A percentile compares a stretch with the other conserved stretches of the same genome.
Conservation (phyloP, 2,329 filamentous ascomycete genomes). For the Botrytis pseudocinerea region DNA sequence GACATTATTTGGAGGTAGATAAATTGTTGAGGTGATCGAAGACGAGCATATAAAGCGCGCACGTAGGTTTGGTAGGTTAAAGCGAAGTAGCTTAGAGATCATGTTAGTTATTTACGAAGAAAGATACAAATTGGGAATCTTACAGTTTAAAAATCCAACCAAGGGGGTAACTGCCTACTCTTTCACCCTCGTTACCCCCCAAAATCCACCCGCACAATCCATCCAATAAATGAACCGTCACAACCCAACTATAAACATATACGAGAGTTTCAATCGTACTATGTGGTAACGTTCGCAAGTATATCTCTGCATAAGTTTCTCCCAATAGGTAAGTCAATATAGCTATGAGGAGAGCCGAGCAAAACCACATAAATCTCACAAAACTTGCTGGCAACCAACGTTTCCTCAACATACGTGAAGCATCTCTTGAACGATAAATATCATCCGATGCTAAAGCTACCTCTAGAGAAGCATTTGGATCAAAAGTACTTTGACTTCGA, state of each 20-base stretch:
- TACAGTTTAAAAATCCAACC: constrained; percentile 71
- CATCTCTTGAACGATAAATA: constrained; percentile 25
- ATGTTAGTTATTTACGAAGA: constrained; percentile 12
- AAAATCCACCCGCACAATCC: constrained; percentile 66
- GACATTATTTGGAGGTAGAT: constrained; percentile 65
- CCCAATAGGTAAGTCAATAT: constrained; percentile 67
- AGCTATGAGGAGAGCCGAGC: constrained; percentile 60
- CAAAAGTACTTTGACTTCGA: constrained; percentile 35
- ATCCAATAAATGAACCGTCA: constrained; percentile 65
- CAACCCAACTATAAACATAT: constrained; percentile 70
- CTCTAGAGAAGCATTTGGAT: constrained; percentile 39
- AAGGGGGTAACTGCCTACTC: constrained; percentile 68
- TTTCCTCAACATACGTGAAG: constrained; percentile 36
- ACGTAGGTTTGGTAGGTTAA: constrained; percentile 72
- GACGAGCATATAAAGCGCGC: constrained; percentile 65
- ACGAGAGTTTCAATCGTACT: constrained; percentile 66
- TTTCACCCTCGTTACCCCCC: constrained; percentile 63
- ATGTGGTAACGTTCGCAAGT: constrained; percentile 65
- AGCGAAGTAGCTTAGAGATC: constrained; percentile 54
- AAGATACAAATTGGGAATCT: constrained; percentile 33
- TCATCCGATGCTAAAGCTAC: constrained; percentile 37
- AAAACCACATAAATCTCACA: constrained; percentile 70
- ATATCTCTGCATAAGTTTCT: constrained; percentile 69
- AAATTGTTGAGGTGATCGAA: constrained; percentile 66
- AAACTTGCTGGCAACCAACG: constrained; percentile 65